Conservation (phyloP, 495 filamentous ascomycete genomes). For the Aspergillus baeticus region DNA sequence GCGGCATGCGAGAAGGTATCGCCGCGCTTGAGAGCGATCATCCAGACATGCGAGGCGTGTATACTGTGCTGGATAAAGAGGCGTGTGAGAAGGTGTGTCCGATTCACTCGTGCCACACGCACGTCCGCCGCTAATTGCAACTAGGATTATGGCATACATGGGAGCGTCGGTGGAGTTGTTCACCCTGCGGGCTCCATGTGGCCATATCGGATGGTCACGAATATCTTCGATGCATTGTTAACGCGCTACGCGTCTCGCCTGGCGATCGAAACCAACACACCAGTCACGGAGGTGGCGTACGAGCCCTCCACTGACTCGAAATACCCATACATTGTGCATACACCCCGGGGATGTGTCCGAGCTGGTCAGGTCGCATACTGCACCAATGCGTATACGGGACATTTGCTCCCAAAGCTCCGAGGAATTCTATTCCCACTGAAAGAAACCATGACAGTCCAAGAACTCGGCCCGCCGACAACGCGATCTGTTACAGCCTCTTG, state of each 20-base stretch:
- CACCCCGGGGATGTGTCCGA: slow-evolving; percentile 59
- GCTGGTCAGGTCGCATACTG: slow-evolving; percentile 64
- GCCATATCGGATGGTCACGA: slow-evolving; percentile 79
- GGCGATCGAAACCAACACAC: slow-evolving; percentile 77
- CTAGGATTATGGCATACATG: background rate
- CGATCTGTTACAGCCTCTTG: slow-evolving; percentile 32
- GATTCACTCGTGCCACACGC: too few species aligned
- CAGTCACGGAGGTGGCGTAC: slow-evolving; percentile 45
- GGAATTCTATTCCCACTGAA: slow-evolving; percentile 76
- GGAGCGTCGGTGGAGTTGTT: slow-evolving; percentile 46
- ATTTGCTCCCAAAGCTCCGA: slow-evolving; percentile 65
- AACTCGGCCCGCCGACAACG: slow-evolving; percentile 38
- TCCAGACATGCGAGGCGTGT: slow-evolving; percentile 25
- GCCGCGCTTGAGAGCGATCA: slow-evolving; percentile 26
- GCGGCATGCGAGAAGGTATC: slow-evolving; percentile 25
- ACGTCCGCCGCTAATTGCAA: too few species aligned
- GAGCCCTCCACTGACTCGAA: background rate
- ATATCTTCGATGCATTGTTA: slow-evolving; percentile 59
- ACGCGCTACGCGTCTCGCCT: slow-evolving; percentile 42
- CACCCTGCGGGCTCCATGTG: slow-evolving; percentile 55
- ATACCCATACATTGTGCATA: slow-evolving; percentile 45
- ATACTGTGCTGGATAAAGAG: slow-evolving; percentile 27
- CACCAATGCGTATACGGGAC: slow-evolving; percentile 76
- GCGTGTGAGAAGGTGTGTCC: slow-evolving; percentile 16
- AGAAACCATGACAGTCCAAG: slow-evolving; percentile 69